Percentiles rank a stretch among this genome's conserved stretches.
Conservation (phyloP, 2,329 filamentous ascomycete species). For the Ophiostoma piceae region DNA sequence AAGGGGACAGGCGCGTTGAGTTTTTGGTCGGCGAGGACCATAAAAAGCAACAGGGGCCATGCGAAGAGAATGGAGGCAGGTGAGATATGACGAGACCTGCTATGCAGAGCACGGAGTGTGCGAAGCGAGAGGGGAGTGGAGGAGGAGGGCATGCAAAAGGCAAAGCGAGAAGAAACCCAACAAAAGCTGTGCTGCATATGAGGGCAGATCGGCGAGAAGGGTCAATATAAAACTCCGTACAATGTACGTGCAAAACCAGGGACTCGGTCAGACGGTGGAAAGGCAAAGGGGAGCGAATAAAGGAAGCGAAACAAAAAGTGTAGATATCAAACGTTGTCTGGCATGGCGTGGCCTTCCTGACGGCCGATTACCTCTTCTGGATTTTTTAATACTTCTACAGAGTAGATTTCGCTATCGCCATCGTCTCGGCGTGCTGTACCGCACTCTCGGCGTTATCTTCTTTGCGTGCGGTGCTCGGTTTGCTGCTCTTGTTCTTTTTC, state of each 20-base stretch:
- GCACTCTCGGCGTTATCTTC: not conserved
- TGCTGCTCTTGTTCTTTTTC: not conserved
- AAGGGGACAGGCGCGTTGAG: not conserved
- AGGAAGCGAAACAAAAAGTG: not conserved
- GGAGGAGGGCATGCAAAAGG: not conserved
- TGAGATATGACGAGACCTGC: not conserved
- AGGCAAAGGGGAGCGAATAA: not conserved
- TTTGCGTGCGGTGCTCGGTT: not conserved
- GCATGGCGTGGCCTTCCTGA: not conserved
- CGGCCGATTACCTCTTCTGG: not conserved
- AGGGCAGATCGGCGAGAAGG: constrained; percentile 6
- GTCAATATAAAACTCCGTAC: not conserved
- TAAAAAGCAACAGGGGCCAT: not conserved
- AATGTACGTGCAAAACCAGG: not conserved
- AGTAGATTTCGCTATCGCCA: too few relatives aligned
- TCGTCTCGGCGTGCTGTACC: not conserved
- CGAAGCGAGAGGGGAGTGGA: too few relatives aligned
- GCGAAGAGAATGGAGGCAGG: not conserved
- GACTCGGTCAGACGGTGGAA: not conserved
- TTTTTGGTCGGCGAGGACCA: constrained; percentile 4
- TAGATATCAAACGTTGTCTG: not conserved
- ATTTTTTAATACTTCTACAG: not conserved
- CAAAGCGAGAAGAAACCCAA: not conserved
- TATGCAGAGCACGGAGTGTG: too few relatives aligned
- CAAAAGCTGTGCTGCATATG: not conserved